phyloP scores from a whole-genome alignment of 305 asterid species.

The Fraxinus ornus region DNA sequence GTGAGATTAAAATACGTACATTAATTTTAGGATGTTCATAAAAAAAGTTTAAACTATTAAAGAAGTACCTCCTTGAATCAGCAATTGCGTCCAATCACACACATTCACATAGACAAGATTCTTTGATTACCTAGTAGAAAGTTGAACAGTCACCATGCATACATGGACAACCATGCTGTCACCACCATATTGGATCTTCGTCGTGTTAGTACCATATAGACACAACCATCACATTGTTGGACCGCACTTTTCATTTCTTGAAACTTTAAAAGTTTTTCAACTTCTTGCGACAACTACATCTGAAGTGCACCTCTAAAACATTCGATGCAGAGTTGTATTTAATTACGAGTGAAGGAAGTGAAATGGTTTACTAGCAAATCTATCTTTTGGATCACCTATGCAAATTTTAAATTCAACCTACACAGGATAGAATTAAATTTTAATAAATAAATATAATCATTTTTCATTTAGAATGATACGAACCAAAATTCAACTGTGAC shows the following conservation, averaged over 20 bases:
- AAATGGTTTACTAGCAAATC: neutral
- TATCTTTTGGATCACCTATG: neutral
- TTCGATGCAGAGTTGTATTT: neutral
- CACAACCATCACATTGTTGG: neutral
- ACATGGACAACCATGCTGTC: neutral
- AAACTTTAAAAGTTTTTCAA: neutral
- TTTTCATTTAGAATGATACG: neutral
- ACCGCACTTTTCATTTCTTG: neutral
- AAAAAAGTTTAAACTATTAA: too few species aligned
- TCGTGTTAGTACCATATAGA: neutral
- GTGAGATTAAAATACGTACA: neutral
- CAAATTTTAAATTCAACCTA: neutral
- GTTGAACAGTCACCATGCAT: neutral
- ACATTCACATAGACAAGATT: neutral
- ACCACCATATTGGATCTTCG: neutral
- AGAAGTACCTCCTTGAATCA: too few species aligned
- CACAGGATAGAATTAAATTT: too few species aligned
- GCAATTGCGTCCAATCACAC: too few species aligned
- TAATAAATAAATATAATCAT: neutral
- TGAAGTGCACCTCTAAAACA: neutral
- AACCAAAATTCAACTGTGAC: slow-evolving; percentile 27
- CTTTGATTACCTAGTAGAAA: neutral
- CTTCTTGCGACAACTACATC: neutral
- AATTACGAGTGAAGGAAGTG: neutral
- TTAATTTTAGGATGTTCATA: neutral